Percentiles rank a stretch among this genome's conserved stretches.
These are phyloP conservation scores for Scleroderma bovista DNA, from an alignment of 768 basidiomycete species.

Conservation along the genomic window DNA sequence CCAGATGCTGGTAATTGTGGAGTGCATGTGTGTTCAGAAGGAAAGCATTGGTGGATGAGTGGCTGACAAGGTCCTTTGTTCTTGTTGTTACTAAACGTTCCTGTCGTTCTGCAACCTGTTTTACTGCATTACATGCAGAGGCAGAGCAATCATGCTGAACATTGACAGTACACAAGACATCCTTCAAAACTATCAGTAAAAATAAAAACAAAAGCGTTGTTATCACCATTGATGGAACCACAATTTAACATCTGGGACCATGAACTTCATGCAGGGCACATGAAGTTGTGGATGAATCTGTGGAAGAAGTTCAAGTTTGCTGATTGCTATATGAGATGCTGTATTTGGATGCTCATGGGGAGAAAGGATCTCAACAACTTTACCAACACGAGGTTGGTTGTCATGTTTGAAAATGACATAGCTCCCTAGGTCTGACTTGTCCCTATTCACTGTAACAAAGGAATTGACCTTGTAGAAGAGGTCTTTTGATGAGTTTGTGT, in stretches of 20 bases:
- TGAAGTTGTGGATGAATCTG: constrained; percentile 2
- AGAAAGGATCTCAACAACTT: constrained; percentile 1
- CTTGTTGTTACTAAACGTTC: too few species aligned
- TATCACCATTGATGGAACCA: not conserved
- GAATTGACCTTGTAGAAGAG: not conserved
- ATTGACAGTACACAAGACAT: constrained; percentile 14
- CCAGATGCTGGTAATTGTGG: too few species aligned
- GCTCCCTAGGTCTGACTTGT: not conserved
- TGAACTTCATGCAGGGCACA: constrained; percentile 3
- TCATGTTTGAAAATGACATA: constrained; percentile 1
- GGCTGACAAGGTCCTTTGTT: too few species aligned
- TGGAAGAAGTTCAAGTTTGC: constrained; percentile 1
- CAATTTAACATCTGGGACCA: not conserved
- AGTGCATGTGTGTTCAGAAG: too few species aligned
- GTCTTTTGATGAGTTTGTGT: not conserved
- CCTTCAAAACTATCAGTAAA: constrained; percentile 3
- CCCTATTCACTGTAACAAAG: constrained; percentile 1
- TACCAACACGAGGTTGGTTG: not conserved
- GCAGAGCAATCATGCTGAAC: constrained; percentile 14
- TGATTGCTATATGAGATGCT: not conserved
- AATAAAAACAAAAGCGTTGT: not conserved
- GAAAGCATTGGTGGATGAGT: too few species aligned
- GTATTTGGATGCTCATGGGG: not conserved
- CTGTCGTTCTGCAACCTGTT: too few species aligned
- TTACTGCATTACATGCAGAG: too few species aligned